Evolutionary conservation across 2,329 filamentous ascomycete species (phyloP).

Genomic region (Aureobasidium melanogenum): DNA sequence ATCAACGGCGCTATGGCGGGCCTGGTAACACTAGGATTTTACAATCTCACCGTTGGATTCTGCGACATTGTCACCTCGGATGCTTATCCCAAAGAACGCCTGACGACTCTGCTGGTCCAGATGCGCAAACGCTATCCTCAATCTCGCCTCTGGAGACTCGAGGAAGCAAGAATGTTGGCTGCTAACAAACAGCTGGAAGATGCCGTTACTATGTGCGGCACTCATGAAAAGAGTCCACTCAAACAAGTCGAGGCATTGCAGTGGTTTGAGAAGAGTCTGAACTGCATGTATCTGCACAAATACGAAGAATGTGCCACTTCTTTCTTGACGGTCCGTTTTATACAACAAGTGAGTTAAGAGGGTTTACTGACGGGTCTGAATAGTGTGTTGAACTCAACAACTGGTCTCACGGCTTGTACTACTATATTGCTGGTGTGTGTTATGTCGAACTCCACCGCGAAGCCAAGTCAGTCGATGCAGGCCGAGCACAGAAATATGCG

Average conservation of each 20-base stretch:
- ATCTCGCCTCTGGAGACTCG: constrained; percentile 76
- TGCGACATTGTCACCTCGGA: constrained; percentile 74
- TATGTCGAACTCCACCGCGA: constrained; percentile 76
- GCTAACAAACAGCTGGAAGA: constrained; percentile 57
- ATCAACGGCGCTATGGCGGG: constrained; percentile 88
- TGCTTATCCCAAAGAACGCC: constrained; percentile 59
- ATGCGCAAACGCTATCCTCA: constrained; percentile 75
- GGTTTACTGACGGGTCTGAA: constrained; percentile 19
- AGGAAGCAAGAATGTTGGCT: constrained; percentile 71
- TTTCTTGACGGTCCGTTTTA: constrained; percentile 51
- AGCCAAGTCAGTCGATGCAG: constrained; percentile 34
- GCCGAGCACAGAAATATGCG: constrained; percentile 25
- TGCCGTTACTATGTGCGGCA: constrained; percentile 53
- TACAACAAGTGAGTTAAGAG: not conserved
- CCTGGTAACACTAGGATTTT: constrained; percentile 72
- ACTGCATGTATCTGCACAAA: constrained; percentile 68
- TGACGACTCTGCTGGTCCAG: constrained; percentile 56
- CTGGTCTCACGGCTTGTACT: constrained; percentile 85
- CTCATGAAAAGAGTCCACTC: constrained; percentile 50
- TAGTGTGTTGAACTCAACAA: constrained; percentile 69
- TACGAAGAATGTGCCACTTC: constrained; percentile 65
- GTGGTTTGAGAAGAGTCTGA: constrained; percentile 74
- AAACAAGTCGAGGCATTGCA: constrained; percentile 81
- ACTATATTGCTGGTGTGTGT: constrained; percentile 72
- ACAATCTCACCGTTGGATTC: constrained; percentile 77